Percentiles rank a stretch among this genome's conserved stretches.
phyloP scores from a whole-genome alignment of 2,329 filamentous ascomycete species.

The Teratosphaeria zuluensis region DNA sequence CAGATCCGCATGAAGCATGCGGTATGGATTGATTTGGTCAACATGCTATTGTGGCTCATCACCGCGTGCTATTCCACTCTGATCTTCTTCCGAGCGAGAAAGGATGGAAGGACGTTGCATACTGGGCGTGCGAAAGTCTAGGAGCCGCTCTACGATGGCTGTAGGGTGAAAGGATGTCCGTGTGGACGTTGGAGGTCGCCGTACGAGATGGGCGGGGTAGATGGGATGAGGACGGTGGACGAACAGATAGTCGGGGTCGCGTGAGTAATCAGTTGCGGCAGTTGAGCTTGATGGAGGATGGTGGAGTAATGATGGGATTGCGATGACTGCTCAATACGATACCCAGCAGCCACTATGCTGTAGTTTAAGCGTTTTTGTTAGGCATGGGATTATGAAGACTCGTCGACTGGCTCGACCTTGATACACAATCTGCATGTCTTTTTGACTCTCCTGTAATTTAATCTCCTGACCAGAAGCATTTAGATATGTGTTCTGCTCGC shows the following conservation, averaged over 20 bases:
- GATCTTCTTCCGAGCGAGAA: constrained; percentile 51
- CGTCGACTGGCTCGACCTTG: not conserved
- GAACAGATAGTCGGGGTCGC: constrained; percentile 1
- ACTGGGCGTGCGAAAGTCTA: constrained; percentile 25
- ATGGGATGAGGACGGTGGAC: not conserved
- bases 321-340: not conserved
- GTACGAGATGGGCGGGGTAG: not conserved
- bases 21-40: constrained; percentile 71
- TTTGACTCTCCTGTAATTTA: no score
- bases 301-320: not conserved
- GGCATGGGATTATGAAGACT: not conserved
- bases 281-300: not conserved
- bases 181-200: not conserved
- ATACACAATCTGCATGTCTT: no score
- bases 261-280: not conserved
- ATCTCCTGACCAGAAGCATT: no score
- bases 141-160: constrained; percentile 4
- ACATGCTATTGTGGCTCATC: constrained; percentile 66
- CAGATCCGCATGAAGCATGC: constrained; percentile 74
- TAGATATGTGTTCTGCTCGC: no score
- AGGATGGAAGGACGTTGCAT: constrained; percentile 32
- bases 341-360: not conserved
- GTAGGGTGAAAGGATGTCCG: not conserved
- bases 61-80: constrained; percentile 46
- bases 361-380: not conserved